Percentiles rank a stretch among this genome's conserved stretches.
Conservation (phyloP, 495 filamentous ascomycete genomes). For the Podospora bellae-mahoneyi region DNA sequence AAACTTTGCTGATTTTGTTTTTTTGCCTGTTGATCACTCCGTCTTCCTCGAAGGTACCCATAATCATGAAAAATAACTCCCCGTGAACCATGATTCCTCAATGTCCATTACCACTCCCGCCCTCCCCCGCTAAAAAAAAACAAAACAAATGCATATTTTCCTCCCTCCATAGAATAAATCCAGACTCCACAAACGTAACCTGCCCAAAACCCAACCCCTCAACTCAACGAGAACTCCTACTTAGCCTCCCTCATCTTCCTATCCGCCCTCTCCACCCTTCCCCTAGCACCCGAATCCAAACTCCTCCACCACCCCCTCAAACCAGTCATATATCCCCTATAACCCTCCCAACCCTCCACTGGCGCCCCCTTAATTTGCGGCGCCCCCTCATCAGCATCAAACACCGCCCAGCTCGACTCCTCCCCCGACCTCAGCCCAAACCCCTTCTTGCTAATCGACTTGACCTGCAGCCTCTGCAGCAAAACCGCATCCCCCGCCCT, state of each 20-base stretch:
- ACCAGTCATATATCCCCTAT: constrained; percentile 32
- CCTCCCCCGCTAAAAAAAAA: too few species aligned
- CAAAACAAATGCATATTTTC: too few species aligned
- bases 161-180: background rate
- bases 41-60: too few species aligned
- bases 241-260: constrained; percentile 35
- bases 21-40: too few species aligned
- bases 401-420: constrained; percentile 63
- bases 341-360: constrained; percentile 41
- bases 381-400: constrained; percentile 33
- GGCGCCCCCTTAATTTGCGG: constrained; percentile 47
- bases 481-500: constrained; percentile 71
- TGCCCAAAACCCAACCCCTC: background rate
- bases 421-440: constrained; percentile 45
- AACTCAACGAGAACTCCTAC: background rate
- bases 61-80: too few species aligned
- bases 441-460: constrained; percentile 47
- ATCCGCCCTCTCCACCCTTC: constrained; percentile 42
- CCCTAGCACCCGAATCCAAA: constrained; percentile 36
- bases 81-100: too few species aligned
- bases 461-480: constrained; percentile 69
- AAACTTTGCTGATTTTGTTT: too few species aligned
- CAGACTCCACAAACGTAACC: background rate
- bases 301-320: constrained; percentile 41
- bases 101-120: too few species aligned